These are phyloP conservation scores for Rhododendron henanense DNA, from an alignment of 148 eudicot genomes.

Conservation along the genomic window DNA sequence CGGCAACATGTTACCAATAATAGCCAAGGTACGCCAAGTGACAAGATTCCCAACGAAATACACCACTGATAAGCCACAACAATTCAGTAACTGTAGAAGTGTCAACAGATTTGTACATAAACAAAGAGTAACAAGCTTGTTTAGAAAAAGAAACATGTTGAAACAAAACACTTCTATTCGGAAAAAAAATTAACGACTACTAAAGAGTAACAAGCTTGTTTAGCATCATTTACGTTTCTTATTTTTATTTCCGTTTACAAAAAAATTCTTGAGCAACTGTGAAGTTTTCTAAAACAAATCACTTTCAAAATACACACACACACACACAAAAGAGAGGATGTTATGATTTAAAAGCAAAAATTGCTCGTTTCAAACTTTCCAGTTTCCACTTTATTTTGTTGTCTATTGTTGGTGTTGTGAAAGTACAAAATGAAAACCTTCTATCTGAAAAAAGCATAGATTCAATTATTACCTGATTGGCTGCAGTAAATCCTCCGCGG, in stretches of 20 bases:
- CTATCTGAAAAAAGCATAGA: background rate
- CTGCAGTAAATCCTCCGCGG: conserved; percentile 38
- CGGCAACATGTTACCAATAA: conserved; percentile 28
- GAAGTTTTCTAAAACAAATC: too few species aligned
- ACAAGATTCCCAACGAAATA: conserved; percentile 32
- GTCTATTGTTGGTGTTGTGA: background rate
- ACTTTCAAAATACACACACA: too few species aligned
- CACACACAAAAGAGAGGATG: background rate
- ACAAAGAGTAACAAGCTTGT: background rate
- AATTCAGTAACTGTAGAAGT: conserved; percentile 26
- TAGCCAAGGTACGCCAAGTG: conserved; percentile 43
- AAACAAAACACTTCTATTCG: too few species aligned
- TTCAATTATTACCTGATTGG: conserved; percentile 18
- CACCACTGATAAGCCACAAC: conserved; percentile 33
- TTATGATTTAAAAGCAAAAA: too few species aligned
- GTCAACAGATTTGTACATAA: background rate
- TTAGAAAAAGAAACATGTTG: too few species aligned
- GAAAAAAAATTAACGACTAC: too few species aligned
- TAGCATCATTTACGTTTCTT: background rate
- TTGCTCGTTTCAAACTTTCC: too few species aligned
- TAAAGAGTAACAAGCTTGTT: too few species aligned
- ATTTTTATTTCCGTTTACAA: too few species aligned
- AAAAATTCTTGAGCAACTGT: background rate
- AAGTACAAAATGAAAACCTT: background rate
- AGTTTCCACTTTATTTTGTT: too few species aligned